phyloP scores from a whole-genome alignment of 768 basidiomycete genomes.

The Paxillus ammoniavirescens region DNA sequence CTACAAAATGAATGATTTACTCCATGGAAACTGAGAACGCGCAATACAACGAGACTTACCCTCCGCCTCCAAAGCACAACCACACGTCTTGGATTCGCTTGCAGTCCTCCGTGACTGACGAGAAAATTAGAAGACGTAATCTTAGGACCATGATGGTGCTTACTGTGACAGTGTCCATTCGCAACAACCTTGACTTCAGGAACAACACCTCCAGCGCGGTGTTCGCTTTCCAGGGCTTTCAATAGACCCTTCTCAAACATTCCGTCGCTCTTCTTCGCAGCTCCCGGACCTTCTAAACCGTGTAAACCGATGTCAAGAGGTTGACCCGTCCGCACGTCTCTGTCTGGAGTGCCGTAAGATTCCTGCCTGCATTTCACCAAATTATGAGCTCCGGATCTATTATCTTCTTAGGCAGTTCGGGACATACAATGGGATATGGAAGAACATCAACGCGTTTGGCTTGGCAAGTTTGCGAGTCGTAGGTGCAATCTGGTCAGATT shows the following conservation, averaged over 20 bases:
- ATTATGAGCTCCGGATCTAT: background rate
- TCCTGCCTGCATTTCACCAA: slow-evolving; percentile 52
- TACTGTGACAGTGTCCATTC: slow-evolving; percentile 90
- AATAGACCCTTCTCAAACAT: slow-evolving; percentile 85
- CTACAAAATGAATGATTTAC: slow-evolving; percentile 31
- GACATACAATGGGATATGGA: slow-evolving; percentile 91
- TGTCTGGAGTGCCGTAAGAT: slow-evolving; percentile 70
- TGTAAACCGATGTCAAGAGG: slow-evolving; percentile 69
- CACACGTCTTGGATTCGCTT: slow-evolving; percentile 82
- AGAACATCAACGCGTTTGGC: slow-evolving; percentile 96
- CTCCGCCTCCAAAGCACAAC: slow-evolving; percentile 89
- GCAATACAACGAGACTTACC: slow-evolving; percentile 41
- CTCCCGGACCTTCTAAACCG: slow-evolving; percentile 56
- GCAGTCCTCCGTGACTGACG: slow-evolving; percentile 83
- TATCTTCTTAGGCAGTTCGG: background rate
- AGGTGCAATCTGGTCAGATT: slow-evolving; percentile 59
- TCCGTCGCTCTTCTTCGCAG: slow-evolving; percentile 69
- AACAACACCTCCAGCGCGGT: slow-evolving; percentile 43
- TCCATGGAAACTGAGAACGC: background rate
- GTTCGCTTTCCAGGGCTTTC: slow-evolving; percentile 68
- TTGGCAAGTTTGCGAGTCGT: slow-evolving; percentile 65
- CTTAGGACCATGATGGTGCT: slow-evolving; percentile 15
- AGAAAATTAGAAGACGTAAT: slow-evolving; percentile 12
- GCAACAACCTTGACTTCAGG: slow-evolving; percentile 85
- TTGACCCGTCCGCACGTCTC: slow-evolving; percentile 54